These are phyloP conservation scores for Symbiodinium pilosum DNA, from an alignment of 73 alveolate genomes.

Conservation along the genomic window DNA sequence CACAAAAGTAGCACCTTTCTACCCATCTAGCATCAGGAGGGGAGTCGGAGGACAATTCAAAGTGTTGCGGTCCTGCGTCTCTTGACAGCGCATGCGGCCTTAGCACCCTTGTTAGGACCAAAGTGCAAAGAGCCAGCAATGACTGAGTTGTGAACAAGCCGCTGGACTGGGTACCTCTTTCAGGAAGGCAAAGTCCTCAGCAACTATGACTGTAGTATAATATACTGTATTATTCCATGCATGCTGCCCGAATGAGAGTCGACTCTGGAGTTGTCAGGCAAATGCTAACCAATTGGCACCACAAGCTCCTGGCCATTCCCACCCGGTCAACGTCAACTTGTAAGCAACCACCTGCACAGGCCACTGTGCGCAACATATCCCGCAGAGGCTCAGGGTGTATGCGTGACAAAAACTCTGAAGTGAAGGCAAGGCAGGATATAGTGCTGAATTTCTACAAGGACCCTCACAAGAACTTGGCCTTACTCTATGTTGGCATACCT, in stretches of 20 bases:
- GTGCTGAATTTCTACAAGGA: too few relatives aligned
- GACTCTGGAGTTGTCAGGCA: too few relatives aligned
- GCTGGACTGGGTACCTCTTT: conserved; percentile 79
- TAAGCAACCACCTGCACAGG: neutral
- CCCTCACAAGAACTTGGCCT: too few relatives aligned
- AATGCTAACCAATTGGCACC: neutral
- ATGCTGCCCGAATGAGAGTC: too few relatives aligned
- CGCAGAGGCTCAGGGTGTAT: neutral
- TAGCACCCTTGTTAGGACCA: neutral
- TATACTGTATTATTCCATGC: too few relatives aligned
- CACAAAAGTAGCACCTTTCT: too few relatives aligned
- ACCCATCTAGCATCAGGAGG: too few relatives aligned
- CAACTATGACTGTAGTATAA: neutral
- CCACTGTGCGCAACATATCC: neutral
- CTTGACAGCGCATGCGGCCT: conserved; percentile 68
- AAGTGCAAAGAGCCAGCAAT: neutral
- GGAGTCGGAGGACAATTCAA: too few relatives aligned
- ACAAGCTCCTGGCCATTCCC: neutral
- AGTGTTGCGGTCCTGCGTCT: conserved; percentile 47
- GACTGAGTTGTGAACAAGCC: conserved; percentile 16
- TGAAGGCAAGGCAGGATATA: too few relatives aligned
- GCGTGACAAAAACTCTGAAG: neutral
- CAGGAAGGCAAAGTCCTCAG: conserved; percentile 47
- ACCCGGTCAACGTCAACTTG: neutral
- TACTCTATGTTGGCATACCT: too few relatives aligned